Conservation (phyloP, 352 stramenopile genomes). For the Pythium aquatile region DNA sequence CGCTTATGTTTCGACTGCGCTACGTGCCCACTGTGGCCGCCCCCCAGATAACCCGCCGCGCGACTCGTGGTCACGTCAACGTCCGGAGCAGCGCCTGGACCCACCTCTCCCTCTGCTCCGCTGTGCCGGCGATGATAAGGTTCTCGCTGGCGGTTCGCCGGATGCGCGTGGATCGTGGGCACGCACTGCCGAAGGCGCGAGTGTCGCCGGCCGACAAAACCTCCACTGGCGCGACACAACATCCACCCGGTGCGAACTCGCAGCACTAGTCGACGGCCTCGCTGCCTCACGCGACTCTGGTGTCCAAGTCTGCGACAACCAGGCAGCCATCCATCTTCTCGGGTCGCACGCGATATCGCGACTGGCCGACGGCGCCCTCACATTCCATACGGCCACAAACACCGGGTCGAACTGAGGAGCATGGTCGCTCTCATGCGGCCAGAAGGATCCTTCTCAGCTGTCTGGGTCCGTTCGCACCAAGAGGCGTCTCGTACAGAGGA, state of each 20-base stretch:
- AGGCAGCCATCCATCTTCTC: not conserved
- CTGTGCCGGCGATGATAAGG: not conserved
- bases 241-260: not conserved
- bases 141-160: not conserved
- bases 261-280: not conserved
- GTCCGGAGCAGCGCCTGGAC: no score
- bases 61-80: no score
- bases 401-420: not conserved
- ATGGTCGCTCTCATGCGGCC: not conserved
- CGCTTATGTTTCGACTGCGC: no score
- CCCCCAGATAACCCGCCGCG: no score
- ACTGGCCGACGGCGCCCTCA: not conserved
- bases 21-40: no score
- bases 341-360: not conserved
- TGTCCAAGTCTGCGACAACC: not conserved
- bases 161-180: conserved; percentile 1
- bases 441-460: not conserved
- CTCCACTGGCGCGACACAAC: not conserved
- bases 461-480: not conserved
- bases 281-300: not conserved
- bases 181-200: no score
- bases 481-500: not conserved
- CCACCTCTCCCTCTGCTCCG: no score
- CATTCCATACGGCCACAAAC: not conserved
- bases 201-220: no score